Base-by-base conservation (phyloP, 2,329 filamentous ascomycete genomes). In the Epichloe scottii region DNA sequence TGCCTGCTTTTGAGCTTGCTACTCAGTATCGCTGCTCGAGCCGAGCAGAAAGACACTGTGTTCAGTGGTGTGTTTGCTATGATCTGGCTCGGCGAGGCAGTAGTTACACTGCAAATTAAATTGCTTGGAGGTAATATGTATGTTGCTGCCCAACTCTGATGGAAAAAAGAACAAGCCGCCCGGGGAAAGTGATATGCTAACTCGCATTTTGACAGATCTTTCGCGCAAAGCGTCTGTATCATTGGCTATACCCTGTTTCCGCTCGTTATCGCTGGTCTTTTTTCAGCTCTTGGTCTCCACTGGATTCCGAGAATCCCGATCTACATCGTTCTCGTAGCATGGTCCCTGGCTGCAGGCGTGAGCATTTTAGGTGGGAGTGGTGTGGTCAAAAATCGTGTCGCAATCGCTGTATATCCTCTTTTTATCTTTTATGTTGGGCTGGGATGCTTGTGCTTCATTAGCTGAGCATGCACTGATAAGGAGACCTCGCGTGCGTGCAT, bases 191-290 rank as follows among this genome's bases (percentile, higher is more conserved):
- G 7, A 38, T 46, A 12, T 14, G n/a, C 23, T 51, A 35, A 37
- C 48, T 48, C 17, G 44, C 41, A 19, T 45, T 3, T 35, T 12
- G 30, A 48, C 64, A 97, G 91, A 62, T 96, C 93, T 17, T 98
- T 98, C 68, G 93, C 95, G 63, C 93, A 98, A 69, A 95, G 89
- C 52, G 81, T 98, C 58, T 97, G 90, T 68, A 94, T 98, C 61
- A 98, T 98, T 65, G 93, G 93, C 44, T 98, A 98, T 69, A 98
- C 93, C 1, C 80, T 98, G 51, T 98, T 98, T 71, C 93, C 93
- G 2, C 80, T 98, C 49, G 93, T 97, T 60, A 87, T 98, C 58
- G 94, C 94, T 7, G 83, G 91, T 2, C 72, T 96, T 48, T 80
- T 98, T 56, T 95, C 89, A 51, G 91, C 91, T 1, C 64, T 98